Conservation (phyloP, 1,284 basidiomycete species). For the Boletellus dicymbophilus region DNA sequence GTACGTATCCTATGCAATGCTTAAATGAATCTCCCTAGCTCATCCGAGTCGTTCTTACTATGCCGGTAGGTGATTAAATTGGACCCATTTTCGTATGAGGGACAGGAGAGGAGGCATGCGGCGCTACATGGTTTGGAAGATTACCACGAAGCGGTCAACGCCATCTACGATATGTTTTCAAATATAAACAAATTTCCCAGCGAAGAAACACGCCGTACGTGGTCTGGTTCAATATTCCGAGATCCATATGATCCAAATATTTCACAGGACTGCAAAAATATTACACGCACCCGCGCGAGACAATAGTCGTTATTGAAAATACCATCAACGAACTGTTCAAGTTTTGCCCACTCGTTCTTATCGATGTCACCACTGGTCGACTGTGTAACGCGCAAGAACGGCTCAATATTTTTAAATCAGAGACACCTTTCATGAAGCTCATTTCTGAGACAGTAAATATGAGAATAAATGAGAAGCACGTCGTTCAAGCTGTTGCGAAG, state of each 20-base stretch:
- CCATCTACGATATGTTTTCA: no score
- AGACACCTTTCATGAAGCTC: constrained; percentile 2
- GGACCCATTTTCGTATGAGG: no score
- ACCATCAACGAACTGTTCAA: neutral
- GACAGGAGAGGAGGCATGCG: no score
- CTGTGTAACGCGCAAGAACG: constrained; percentile 4
- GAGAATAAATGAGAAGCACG: neutral
- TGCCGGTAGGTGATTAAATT: no score
- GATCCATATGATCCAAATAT: no score
- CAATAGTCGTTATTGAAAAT: neutral
- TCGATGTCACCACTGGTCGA: constrained; percentile 7
- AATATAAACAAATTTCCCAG: no score
- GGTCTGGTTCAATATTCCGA: no score
- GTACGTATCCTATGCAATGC: constrained; percentile 1
- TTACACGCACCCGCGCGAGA: neutral
- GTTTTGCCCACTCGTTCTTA: constrained; percentile 6
- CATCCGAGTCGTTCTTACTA: no score
- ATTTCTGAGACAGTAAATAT: neutral
- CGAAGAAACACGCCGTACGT: neutral
- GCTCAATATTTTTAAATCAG: constrained; percentile 6
- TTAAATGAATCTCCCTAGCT: neutral
- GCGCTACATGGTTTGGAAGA: no score
- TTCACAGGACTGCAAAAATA: constrained; percentile 3
- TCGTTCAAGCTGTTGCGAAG: neutral
- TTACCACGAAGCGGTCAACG: no score